phyloP scores from a whole-genome alignment of 2,329 filamentous ascomycete genomes.

The Aureobasidium sp. region DNA sequence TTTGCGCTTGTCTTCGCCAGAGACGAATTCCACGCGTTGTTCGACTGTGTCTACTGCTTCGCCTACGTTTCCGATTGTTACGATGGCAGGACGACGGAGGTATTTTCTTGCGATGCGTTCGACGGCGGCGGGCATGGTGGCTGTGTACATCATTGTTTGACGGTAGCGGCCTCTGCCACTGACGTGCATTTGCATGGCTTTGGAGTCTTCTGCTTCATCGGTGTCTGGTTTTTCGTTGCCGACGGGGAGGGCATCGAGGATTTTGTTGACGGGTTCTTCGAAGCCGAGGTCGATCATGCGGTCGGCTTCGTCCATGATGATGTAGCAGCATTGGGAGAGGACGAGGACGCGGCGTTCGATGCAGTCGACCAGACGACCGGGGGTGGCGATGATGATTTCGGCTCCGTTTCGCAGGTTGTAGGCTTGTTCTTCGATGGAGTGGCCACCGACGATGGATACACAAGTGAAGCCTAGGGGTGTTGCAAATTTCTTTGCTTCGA shows the following conservation, averaged over 20 bases:
- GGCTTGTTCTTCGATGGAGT: constrained; percentile 87
- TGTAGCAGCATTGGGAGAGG: constrained; percentile 91
- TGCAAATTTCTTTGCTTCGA: constrained; percentile 88
- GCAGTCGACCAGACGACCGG: constrained; percentile 92
- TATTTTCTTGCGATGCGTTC: constrained; percentile 98
- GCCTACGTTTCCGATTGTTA: constrained; percentile 87
- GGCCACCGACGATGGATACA: constrained; percentile 96
- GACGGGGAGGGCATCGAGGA: constrained; percentile 86
- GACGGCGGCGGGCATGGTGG: constrained; percentile 88
- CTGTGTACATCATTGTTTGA: constrained; percentile 99
- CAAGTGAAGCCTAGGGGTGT: constrained; percentile 84
- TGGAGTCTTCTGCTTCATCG: constrained; percentile 78
- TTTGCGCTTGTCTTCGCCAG: constrained; percentile 92
- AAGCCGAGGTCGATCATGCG: constrained; percentile 99
- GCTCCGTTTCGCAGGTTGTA: constrained; percentile 85
- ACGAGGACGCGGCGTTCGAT: constrained; percentile 89
- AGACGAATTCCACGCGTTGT: constrained; percentile 86
- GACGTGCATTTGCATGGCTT: constrained; percentile 74
- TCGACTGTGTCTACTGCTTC: constrained; percentile 98
- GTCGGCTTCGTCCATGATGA: constrained; percentile 99
- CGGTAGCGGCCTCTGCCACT: constrained; percentile 75
- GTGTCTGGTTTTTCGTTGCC: constrained; percentile 91
- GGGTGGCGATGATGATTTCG: constrained; percentile 97
- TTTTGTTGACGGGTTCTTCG: constrained; percentile 95
- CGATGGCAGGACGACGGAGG: constrained; percentile 81